These are phyloP conservation scores for Cetraspora pellucida DNA, from an alignment of 192 early-diverging fungal genomes.

Conservation along the genomic window DNA sequence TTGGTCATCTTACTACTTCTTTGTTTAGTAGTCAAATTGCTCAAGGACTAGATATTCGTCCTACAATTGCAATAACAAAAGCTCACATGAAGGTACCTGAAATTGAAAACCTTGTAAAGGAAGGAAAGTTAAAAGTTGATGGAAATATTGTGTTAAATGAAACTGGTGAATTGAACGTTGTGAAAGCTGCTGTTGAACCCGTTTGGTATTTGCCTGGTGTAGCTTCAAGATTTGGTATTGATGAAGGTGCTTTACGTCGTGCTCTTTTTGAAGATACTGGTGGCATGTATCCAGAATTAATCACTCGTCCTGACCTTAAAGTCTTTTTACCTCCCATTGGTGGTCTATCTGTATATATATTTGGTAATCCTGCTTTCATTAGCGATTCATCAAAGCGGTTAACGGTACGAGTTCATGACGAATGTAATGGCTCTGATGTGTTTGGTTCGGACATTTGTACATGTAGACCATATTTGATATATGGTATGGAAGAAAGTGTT, in stretches of 20 bases:
- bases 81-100: conserved; percentile 96
- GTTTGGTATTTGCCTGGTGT: conserved; percentile 96
- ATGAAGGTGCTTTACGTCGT: conserved; percentile 80
- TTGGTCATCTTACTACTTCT: conserved; percentile 77
- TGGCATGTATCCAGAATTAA: conserved; percentile 95
- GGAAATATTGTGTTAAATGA: conserved; percentile 81
- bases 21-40: conserved; percentile 65
- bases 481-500: conserved; percentile 88
- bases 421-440: conserved; percentile 92
- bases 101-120: conserved; percentile 72
- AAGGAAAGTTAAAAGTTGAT: conserved; percentile 70
- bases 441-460: conserved; percentile 88
- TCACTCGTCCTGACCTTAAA: conserved; percentile 90
- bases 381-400: conserved; percentile 81
- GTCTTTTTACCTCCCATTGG: conserved; percentile 94
- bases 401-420: conserved; percentile 90
- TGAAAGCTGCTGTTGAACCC: conserved; percentile 93
- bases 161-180: conserved; percentile 80
- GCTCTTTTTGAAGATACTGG: conserved; percentile 90
- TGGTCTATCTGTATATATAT: conserved; percentile 90
- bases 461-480: conserved; percentile 80
- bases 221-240: conserved; percentile 83
- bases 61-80: conserved; percentile 89
- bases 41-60: conserved; percentile 78
- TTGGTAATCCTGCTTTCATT: conserved; percentile 81